A percentile compares a stretch with the other conserved stretches of the same genome.
phyloP scores from a whole-genome alignment of 2,329 filamentous ascomycete genomes.

The Trichophyton mentagrophytes region DNA sequence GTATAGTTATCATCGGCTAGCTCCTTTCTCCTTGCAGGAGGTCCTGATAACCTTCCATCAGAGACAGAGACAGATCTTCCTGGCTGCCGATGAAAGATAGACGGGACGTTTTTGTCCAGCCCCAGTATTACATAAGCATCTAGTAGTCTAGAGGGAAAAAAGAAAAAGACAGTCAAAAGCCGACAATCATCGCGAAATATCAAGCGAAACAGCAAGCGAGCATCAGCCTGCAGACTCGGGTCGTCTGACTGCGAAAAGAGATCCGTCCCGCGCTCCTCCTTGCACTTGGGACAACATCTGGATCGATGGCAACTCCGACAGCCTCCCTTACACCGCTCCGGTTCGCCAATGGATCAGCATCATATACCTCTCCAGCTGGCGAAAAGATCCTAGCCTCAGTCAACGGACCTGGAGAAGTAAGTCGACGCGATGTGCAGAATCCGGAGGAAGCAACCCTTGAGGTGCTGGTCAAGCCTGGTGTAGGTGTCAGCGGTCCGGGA shows the following conservation, averaged over 20 bases:
- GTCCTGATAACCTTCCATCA: too few species aligned
- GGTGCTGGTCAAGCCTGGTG: conserved; percentile 74
- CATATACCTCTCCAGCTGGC: conserved; percentile 38
- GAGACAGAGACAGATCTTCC: too few species aligned
- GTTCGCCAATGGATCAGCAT: conserved; percentile 31
- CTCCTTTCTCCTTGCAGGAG: too few species aligned
- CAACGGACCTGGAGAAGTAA: conserved; percentile 83
- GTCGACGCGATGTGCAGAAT: conserved; percentile 67
- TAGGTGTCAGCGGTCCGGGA: conserved; percentile 70
- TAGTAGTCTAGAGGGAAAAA: too few species aligned
- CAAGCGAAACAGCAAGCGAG: neutral
- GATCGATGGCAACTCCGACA: conserved; percentile 25
- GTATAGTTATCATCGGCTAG: too few species aligned
- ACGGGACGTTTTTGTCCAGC: neutral
- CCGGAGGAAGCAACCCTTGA: conserved; percentile 85
- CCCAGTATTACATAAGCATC: neutral
- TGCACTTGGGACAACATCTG: neutral
- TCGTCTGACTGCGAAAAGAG: neutral
- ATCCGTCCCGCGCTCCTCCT: neutral
- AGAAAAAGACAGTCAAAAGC: neutral
- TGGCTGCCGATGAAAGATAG: neutral
- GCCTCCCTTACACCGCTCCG: conserved; percentile 23
- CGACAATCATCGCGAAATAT: neutral
- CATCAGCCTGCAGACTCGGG: neutral
- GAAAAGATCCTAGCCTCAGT: conserved; percentile 75